Conservation (phyloP, 495 filamentous ascomycete species). For the Apodospora peruviana region DNA sequence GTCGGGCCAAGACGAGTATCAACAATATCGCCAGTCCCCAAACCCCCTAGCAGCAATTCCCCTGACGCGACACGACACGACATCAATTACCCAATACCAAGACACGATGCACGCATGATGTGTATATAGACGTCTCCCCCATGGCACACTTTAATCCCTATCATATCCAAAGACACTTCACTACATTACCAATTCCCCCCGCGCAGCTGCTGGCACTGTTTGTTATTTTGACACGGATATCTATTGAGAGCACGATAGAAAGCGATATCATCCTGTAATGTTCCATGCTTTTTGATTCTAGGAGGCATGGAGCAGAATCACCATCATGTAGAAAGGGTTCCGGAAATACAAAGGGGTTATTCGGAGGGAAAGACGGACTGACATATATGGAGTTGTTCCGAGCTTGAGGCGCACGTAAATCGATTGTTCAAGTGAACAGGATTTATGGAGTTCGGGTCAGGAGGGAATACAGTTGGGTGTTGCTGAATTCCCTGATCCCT, state of each 20-base stretch:
- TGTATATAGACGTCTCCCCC: slow-evolving; percentile 28
- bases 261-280: slow-evolving; percentile 25
- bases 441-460: slow-evolving; percentile 13
- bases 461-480: background rate
- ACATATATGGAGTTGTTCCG: too few species aligned
- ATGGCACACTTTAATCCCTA: slow-evolving; percentile 17
- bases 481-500: too few species aligned
- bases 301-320: slow-evolving; percentile 18
- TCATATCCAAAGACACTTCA: slow-evolving; percentile 23
- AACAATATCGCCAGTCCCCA: slow-evolving; percentile 7
- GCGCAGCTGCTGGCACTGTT: slow-evolving; percentile 18
- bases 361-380: too few species aligned
- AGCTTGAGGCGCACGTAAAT: slow-evolving; percentile 8
- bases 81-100: slow-evolving; percentile 16
- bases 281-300: slow-evolving; percentile 18
- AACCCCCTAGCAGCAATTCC: slow-evolving; percentile 13
- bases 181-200: slow-evolving; percentile 10
- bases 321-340: slow-evolving; percentile 26
- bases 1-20: slow-evolving; percentile 11
- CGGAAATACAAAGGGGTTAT: slow-evolving; percentile 11
- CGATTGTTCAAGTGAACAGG: slow-evolving; percentile 18
- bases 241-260: slow-evolving; percentile 20
- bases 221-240: slow-evolving; percentile 12
- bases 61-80: slow-evolving; percentile 21
- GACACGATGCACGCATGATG: slow-evolving; percentile 24